Evolutionary conservation across 805 yeast genomes (phyloP).

Genomic region (Schwanniomyces yamadae): DNA sequence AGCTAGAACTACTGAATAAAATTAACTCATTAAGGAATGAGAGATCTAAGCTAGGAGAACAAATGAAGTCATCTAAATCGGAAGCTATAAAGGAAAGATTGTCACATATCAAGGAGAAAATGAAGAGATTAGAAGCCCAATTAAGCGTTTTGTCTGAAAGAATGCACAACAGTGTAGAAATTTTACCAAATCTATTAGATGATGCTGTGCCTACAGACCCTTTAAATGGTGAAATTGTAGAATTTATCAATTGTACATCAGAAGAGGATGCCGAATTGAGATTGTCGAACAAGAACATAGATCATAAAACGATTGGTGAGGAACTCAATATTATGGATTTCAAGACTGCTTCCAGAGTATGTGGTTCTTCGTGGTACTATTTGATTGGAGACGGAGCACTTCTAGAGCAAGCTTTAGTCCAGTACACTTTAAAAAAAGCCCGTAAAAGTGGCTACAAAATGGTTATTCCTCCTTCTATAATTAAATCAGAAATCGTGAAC

Average conservation of each 20-base stretch:
- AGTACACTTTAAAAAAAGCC: constrained; percentile 71
- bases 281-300: constrained; percentile 24
- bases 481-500: constrained; percentile 67
- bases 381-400: constrained; percentile 81
- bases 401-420: constrained; percentile 85
- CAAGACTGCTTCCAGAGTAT: constrained; percentile 64
- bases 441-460: constrained; percentile 63
- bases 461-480: constrained; percentile 84
- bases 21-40: constrained; percentile 27
- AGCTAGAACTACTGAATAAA: constrained; percentile 19
- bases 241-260: constrained; percentile 51
- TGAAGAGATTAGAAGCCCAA: constrained; percentile 27
- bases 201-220: constrained; percentile 42
- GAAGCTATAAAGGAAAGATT: constrained; percentile 17
- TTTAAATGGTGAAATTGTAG: constrained; percentile 44
- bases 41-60: constrained; percentile 25
- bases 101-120: constrained; percentile 20
- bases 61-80: constrained; percentile 15
- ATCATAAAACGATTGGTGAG: constrained; percentile 73
- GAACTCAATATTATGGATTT: constrained; percentile 69
- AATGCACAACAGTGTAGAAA: constrained; percentile 42
- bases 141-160: constrained; percentile 29
- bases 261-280: constrained; percentile 18
- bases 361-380: constrained; percentile 90
- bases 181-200: constrained; percentile 64